Percentiles rank a stretch among this genome's conserved stretches.
These are phyloP conservation scores for Nannochloris sp. DNA, from an alignment of 139 green algal genomes.

Conservation along the genomic window DNA sequence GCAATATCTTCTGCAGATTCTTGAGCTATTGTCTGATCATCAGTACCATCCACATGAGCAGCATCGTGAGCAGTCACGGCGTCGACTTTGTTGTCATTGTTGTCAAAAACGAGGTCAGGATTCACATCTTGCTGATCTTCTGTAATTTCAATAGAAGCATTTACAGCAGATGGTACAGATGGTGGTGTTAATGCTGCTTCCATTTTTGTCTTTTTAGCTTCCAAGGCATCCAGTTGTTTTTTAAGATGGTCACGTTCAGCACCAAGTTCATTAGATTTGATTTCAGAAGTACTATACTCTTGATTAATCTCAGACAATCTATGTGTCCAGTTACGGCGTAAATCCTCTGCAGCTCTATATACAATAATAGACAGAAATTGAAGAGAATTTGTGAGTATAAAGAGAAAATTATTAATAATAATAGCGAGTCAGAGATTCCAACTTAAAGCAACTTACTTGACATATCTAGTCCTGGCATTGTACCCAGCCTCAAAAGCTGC, in stretches of 20 bases:
- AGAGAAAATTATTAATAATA: slow-evolving; percentile 11
- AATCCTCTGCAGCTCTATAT: background rate
- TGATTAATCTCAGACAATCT: background rate
- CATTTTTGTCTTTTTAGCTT: slow-evolving; percentile 30
- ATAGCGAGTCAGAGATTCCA: slow-evolving; percentile 2
- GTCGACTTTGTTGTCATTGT: too few relatives aligned
- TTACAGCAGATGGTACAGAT: too few relatives aligned
- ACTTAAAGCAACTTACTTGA: slow-evolving; percentile 20
- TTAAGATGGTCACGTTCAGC: background rate
- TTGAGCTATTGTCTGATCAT: too few relatives aligned
- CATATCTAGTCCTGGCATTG: slow-evolving; percentile 17
- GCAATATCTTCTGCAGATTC: slow-evolving; percentile 37
- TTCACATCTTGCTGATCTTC: too few relatives aligned
- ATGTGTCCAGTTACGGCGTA: background rate
- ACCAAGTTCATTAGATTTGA: background rate
- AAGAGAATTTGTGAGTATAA: too few relatives aligned
- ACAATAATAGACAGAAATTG: slow-evolving; percentile 15
- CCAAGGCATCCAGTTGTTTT: slow-evolving; percentile 19
- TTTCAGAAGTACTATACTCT: background rate
- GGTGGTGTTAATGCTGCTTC: background rate
- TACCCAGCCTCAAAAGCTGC: slow-evolving; percentile 15
- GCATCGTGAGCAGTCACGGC: slow-evolving; percentile 9
- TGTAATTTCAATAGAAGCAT: too few relatives aligned
- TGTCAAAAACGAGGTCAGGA: too few relatives aligned
- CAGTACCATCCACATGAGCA: slow-evolving; percentile 7